Percentiles rank a stretch among this genome's conserved stretches.
Evolutionary conservation across 176 grass and related monocot genomes (phyloP).

Genomic region (Alloteropsis semialata): DNA sequence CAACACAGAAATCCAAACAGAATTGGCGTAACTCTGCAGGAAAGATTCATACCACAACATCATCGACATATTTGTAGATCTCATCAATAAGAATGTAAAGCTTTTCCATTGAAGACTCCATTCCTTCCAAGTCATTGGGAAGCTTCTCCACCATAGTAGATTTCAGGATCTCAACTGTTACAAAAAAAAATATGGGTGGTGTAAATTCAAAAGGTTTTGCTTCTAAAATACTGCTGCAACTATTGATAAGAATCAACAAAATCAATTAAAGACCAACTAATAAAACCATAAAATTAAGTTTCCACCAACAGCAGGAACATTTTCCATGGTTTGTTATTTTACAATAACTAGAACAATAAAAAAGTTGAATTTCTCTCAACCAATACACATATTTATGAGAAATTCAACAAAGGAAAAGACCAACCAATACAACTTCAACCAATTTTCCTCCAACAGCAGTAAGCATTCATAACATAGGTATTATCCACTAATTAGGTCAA

Average conservation of each 20-base stretch:
- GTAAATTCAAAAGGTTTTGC: not conserved
- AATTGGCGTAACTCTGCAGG: not conserved
- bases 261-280: not conserved
- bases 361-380: not conserved
- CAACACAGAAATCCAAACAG: not conserved
- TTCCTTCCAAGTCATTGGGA: slow-evolving; percentile 89
- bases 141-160: slow-evolving; percentile 77
- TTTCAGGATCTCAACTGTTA: slow-evolving; percentile 77
- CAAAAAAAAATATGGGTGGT: not conserved
- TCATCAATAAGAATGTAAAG: slow-evolving; percentile 80
- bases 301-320: not conserved
- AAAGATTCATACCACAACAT: slow-evolving; percentile 70
- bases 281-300: not conserved
- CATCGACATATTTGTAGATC: slow-evolving; percentile 89
- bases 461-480: not conserved
- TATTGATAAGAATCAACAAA: not conserved
- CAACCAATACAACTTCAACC: not conserved
- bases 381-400: not conserved
- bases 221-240: not conserved
- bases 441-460: not conserved
- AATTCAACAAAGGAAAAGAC: not conserved
- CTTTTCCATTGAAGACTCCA: slow-evolving; percentile 87
- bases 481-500: not conserved
- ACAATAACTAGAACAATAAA: not conserved
- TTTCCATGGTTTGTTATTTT: not conserved